Conservation (phyloP, 257 asterid species). For the Anisodus tanguticus region DNA sequence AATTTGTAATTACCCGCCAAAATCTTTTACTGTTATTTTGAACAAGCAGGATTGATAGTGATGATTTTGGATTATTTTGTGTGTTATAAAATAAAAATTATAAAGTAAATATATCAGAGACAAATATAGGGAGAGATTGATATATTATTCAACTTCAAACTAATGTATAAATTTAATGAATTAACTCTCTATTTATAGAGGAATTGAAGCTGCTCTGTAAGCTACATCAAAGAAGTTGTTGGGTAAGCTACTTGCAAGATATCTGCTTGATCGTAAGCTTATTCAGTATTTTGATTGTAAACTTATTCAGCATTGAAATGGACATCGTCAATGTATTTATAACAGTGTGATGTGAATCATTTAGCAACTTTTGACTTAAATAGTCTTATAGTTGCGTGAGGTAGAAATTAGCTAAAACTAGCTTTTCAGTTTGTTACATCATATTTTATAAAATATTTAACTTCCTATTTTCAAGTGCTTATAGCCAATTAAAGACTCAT, state of each 20-base stretch:
- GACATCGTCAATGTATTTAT: too few species aligned
- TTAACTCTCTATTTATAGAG: too few species aligned
- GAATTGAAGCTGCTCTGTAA: too few species aligned
- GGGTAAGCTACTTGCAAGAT: too few species aligned
- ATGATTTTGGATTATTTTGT: neutral
- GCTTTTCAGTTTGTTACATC: neutral
- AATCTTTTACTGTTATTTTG: neutral
- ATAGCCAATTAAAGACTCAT: neutral
- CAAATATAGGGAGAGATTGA: too few species aligned
- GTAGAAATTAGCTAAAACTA: slow-evolving; percentile 28
- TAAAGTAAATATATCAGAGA: too few species aligned
- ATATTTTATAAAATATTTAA: neutral
- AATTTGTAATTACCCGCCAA: neutral
- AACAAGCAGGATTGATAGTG: neutral
- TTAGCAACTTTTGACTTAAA: neutral
- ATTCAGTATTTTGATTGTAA: too few species aligned
- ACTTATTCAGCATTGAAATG: too few species aligned
- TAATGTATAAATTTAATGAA: too few species aligned
- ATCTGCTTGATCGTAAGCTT: too few species aligned
- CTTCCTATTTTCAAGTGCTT: neutral
- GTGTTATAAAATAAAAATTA: neutral
- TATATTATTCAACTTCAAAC: too few species aligned
- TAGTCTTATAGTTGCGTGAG: slow-evolving; percentile 4
- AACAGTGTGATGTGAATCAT: neutral
- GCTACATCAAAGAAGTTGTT: too few species aligned